Evolutionary conservation across 768 basidiomycete species (phyloP), one percentile per base, ranked within the genome.

Genomic region (Lactarius hengduanensis): DNA sequence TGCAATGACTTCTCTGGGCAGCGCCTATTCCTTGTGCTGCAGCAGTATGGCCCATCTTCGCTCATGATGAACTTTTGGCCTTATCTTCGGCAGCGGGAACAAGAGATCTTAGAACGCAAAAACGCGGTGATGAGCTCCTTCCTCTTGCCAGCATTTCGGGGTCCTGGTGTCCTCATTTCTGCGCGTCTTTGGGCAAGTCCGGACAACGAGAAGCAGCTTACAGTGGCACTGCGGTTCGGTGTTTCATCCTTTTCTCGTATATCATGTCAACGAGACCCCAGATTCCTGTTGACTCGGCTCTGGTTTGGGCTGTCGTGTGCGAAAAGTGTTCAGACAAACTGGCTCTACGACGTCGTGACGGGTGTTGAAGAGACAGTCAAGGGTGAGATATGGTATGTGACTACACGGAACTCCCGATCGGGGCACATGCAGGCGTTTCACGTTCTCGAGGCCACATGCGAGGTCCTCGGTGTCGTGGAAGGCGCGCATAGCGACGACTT

Each of bases 11-110:
- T 83, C 71, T 54, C 78, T 28, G 90, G 90, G 9, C 70, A 67
- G 30, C 82, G 88, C 55, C 75, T 86, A 53, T 75, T 77, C 20
- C 41, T 68, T 0, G 60, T 85, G 8, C 66, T 84, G 57, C 65
- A 75, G 55, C 72, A 74, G 13, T 76, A 83, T 38, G 40, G 34
- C 15, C 69, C 74, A 82, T 18, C 74, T 65, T 26, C 61, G 16
- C 80, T 78, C 20, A 85, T 81, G 76, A 84, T 81, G 1, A 85
- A 91, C 69, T 78, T 88, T 72, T 92, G 91, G 91, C 88, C 90
- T 8, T 91, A 91, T 73, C 79, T 91, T 40, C 75, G 74, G 32
- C 71, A 77, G 26, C 83, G 90, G n/a, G 71, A 78, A 64, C 67
- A 71, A 15, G 88, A 90, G 73, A 70, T 73, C 1, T 47, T 65